Evolutionary conservation across 192 early-diverging fungal genomes (phyloP).

Genomic region (Obelidium mucronatum): DNA sequence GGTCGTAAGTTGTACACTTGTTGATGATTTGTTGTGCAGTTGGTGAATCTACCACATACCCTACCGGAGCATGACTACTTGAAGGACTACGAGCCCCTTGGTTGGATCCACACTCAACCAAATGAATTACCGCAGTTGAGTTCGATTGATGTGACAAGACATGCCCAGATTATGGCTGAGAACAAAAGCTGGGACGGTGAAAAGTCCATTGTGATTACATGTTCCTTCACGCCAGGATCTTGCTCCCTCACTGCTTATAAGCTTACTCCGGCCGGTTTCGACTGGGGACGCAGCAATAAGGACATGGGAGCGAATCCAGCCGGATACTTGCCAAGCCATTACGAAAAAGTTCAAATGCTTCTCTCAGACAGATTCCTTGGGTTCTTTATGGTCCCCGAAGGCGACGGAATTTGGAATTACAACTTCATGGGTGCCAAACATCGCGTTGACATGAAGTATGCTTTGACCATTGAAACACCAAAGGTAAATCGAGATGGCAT

Average conservation of each 20-base stretch:
- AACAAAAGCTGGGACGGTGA: constrained; percentile 94
- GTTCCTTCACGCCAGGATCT: constrained; percentile 98
- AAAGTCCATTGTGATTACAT: constrained; percentile 88
- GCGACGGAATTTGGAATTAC: constrained; percentile 97
- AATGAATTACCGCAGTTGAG: constrained; percentile 87
- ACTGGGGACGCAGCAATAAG: constrained; percentile 95
- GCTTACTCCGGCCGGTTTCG: constrained; percentile 94
- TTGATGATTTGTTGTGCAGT: constrained; percentile 50
- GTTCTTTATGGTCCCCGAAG: constrained; percentile 97
- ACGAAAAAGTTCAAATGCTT: constrained; percentile 98
- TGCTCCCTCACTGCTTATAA: constrained; percentile 96
- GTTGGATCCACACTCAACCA: constrained; percentile 98
- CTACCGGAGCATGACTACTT: constrained; percentile 93
- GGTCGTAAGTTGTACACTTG: not conserved
- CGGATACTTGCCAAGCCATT: constrained; percentile 87
- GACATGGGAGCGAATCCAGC: constrained; percentile 82
- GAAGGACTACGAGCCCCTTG: constrained; percentile 92
- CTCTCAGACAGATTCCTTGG: constrained; percentile 96
- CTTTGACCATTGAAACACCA: constrained; percentile 86
- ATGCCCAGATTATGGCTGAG: constrained; percentile 89
- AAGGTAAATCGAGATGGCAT: constrained; percentile 51
- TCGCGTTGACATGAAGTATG: constrained; percentile 92
- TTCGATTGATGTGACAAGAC: constrained; percentile 90
- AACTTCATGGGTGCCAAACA: constrained; percentile 98
- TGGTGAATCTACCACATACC: constrained; percentile 87